Base-by-base conservation (phyloP, 202 grass and related monocot genomes). In the Brachypodium distachyon region DNA sequence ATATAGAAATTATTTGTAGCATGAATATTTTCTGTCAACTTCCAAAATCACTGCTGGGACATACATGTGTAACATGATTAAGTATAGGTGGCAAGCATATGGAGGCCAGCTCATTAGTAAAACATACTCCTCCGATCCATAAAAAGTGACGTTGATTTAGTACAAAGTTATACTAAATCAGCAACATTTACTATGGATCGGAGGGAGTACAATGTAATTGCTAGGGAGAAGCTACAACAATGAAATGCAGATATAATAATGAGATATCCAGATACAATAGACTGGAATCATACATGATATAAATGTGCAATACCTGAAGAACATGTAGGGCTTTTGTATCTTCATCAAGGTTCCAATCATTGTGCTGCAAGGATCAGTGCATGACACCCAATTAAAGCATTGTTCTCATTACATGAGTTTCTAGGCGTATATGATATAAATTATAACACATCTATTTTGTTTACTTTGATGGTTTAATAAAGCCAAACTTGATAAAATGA, bases 281-380 rank as follows among this genome's bases (percentile, higher is more conserved):
- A 62, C 42, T 60, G 54, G 60, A 51, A n/a, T 55, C 76, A 85
- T 43, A n/a, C n/a, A n/a, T n/a, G n/a, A n/a, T n/a, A 47, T n/a
- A 23, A 54, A 70, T 70, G 12, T 62, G 19, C 62, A 71, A 54
- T 88, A 94, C 91, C 89, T 92, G 79, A 38, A 97, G 87, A 86
- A 92, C 86, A 23, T 88, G 84, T 51, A 94, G 89, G 5, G 95
- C 95, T 77, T 77, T 92, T n/a, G 91, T 87, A 81, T 98, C 95
- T 90, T 92, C 91, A 50, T 92, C 89, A 21, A 98, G 79, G 34
- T 82, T 81, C 95, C 95, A 98, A 77, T 94, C 79, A 77, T 98
- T 84, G 69, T 98, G 91, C 95, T 98, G 79, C 61, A 87, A 44
- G 51, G 60, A 66, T 64, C 21, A 79, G 53, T 51, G 78, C 21